These are phyloP conservation scores for Wickerhamiella siamensis DNA, from an alignment of 805 yeast species.

Conservation along the genomic window DNA sequence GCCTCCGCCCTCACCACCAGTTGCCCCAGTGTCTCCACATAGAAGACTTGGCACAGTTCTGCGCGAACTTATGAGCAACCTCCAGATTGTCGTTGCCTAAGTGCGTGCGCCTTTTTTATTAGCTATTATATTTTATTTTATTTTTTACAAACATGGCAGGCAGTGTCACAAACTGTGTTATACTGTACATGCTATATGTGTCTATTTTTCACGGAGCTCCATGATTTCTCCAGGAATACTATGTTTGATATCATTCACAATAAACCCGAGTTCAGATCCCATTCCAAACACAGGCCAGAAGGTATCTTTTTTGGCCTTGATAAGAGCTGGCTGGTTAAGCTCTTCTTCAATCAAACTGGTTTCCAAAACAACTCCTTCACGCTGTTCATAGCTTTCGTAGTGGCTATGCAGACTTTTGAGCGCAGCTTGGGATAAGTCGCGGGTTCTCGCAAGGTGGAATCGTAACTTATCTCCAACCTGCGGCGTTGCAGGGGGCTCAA, in stretches of 20 bases:
- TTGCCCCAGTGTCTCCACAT: background rate
- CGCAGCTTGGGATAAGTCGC: conserved; percentile 3
- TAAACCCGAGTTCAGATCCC: conserved; percentile 23
- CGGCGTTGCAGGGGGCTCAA: conserved; percentile 42
- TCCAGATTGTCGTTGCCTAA: background rate
- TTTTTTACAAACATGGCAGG: too few species aligned
- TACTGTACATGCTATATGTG: background rate
- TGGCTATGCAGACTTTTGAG: conserved; percentile 10
- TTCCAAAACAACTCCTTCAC: conserved; percentile 17
- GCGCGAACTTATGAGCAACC: background rate
- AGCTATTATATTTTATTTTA: too few species aligned
- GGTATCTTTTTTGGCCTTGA: conserved; percentile 11
- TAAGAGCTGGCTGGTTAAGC: conserved; percentile 9
- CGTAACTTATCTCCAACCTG: conserved; percentile 33
- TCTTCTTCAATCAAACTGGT: conserved; percentile 19
- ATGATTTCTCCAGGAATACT: conserved; percentile 19
- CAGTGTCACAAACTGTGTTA: too few species aligned
- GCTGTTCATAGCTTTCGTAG: conserved; percentile 4
- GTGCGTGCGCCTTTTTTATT: background rate
- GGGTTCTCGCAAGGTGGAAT: conserved; percentile 23
- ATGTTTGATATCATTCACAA: conserved; percentile 21
- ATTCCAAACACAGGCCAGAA: conserved; percentile 20
- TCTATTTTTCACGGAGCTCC: background rate
- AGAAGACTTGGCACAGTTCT: background rate
- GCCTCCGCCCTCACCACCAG: conserved; percentile 2